Conservation (phyloP, 768 basidiomycete genomes). For the Tremella yokohamensis region DNA sequence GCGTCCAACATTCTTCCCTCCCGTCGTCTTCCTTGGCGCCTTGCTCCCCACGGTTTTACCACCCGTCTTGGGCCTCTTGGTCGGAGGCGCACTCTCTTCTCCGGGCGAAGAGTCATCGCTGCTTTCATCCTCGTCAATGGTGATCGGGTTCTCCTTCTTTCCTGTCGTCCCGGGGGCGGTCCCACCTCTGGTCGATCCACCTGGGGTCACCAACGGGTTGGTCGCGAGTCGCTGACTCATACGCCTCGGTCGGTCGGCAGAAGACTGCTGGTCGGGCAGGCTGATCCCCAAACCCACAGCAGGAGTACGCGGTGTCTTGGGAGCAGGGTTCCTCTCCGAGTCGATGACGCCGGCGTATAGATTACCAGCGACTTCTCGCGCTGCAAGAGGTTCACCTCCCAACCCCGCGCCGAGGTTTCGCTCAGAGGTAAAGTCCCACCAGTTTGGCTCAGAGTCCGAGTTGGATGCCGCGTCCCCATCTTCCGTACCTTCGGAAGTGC, state of each 20-base stretch:
- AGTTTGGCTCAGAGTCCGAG: slow-evolving; percentile 10
- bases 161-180: slow-evolving; percentile 6
- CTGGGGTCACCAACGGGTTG: slow-evolving; percentile 5
- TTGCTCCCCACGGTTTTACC: slow-evolving; percentile 32
- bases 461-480: slow-evolving; percentile 2
- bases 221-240: slow-evolving; percentile 4
- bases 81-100: slow-evolving; percentile 12
- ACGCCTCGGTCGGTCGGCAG: too few relatives aligned
- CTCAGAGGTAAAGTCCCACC: slow-evolving; percentile 34
- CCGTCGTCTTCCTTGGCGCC: slow-evolving; percentile 27
- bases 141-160: slow-evolving; percentile 30
- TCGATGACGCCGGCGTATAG: slow-evolving; percentile 24
- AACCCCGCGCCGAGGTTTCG: slow-evolving; percentile 37
- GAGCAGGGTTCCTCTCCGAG: neutral
- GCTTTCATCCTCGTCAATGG: slow-evolving; percentile 35
- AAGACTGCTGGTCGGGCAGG: neutral
- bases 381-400: slow-evolving; percentile 26
- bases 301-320: neutral
- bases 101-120: neutral
- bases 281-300: neutral
- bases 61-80: slow-evolving; percentile 23
- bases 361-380: slow-evolving; percentile 17
- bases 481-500: neutral
- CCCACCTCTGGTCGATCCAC: neutral
- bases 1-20: slow-evolving; percentile 25